These are phyloP conservation scores for Phytopythium sindhum DNA, from an alignment of 352 stramenopile genomes.

Conservation along the genomic window DNA sequence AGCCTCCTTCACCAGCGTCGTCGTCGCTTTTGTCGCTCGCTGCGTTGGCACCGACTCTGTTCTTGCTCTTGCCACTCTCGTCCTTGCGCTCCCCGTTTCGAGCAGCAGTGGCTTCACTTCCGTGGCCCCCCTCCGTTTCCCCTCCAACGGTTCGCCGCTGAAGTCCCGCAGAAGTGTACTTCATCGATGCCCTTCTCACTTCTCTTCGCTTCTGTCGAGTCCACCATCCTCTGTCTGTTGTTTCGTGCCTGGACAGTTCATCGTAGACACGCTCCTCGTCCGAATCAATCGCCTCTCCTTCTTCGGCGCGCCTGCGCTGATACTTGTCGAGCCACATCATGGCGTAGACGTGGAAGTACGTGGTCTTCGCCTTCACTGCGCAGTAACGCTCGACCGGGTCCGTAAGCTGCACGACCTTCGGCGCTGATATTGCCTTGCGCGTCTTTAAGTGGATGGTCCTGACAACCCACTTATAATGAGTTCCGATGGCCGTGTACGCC, in stretches of 20 bases:
- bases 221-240: neutral
- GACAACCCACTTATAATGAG: neutral
- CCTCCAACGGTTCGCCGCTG: neutral
- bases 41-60: neutral
- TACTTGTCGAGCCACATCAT: neutral
- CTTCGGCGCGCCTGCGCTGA: neutral
- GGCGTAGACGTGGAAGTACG: conserved; percentile 4
- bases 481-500: neutral
- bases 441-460: neutral
- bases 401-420: neutral
- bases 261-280: neutral
- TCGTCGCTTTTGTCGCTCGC: neutral
- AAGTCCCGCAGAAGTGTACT: neutral
- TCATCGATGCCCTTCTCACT: neutral
- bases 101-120: neutral
- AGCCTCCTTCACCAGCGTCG: too few species aligned
- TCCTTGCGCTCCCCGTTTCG: neutral
- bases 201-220: neutral
- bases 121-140: neutral
- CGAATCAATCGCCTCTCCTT: neutral
- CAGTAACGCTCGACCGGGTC: neutral
- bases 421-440: neutral
- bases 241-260: neutral
- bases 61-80: neutral
- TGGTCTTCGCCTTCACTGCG: neutral